phyloP scores from a whole-genome alignment of 768 basidiomycete species.

The Russula sp. region DNA sequence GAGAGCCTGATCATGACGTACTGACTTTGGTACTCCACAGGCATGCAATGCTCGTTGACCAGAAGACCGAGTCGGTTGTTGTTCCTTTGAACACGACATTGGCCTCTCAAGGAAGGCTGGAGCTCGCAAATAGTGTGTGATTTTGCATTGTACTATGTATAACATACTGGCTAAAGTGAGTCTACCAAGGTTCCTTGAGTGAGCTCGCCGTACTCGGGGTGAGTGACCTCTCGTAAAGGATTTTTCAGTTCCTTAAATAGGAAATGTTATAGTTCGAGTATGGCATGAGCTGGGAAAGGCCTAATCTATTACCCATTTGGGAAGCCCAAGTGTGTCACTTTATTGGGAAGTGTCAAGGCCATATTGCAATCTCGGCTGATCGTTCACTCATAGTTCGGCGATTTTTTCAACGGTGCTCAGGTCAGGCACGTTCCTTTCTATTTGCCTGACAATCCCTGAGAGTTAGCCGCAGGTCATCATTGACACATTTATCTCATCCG shows the following conservation, averaged over 20 bases:
- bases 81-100: slow-evolving; percentile 76
- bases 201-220: slow-evolving; percentile 87
- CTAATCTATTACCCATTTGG: slow-evolving; percentile 79
- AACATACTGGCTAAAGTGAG: background rate
- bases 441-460: background rate
- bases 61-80: slow-evolving; percentile 68
- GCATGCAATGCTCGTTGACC: slow-evolving; percentile 91
- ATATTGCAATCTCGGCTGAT: background rate
- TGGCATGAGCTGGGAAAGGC: slow-evolving; percentile 84
- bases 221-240: slow-evolving; percentile 25
- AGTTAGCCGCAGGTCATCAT: slow-evolving; percentile 59
- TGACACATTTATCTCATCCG: slow-evolving; percentile 80
- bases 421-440: slow-evolving; percentile 24
- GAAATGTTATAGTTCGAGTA: slow-evolving; percentile 63
- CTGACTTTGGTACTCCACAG: slow-evolving; percentile 25
- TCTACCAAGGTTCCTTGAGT: slow-evolving; percentile 63
- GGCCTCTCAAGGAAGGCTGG: slow-evolving; percentile 52
- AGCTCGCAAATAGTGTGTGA: slow-evolving; percentile 76
- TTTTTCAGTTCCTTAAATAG: background rate
- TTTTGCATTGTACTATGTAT: background rate
- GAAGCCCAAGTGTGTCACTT: slow-evolving; percentile 67
- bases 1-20: background rate
- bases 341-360: background rate
- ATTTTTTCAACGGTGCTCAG: slow-evolving; percentile 90
- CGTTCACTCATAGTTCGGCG: slow-evolving; percentile 57